These are phyloP conservation scores for Xeromyces bisporus DNA, from an alignment of 495 filamentous ascomycete species.

Conservation along the genomic window DNA sequence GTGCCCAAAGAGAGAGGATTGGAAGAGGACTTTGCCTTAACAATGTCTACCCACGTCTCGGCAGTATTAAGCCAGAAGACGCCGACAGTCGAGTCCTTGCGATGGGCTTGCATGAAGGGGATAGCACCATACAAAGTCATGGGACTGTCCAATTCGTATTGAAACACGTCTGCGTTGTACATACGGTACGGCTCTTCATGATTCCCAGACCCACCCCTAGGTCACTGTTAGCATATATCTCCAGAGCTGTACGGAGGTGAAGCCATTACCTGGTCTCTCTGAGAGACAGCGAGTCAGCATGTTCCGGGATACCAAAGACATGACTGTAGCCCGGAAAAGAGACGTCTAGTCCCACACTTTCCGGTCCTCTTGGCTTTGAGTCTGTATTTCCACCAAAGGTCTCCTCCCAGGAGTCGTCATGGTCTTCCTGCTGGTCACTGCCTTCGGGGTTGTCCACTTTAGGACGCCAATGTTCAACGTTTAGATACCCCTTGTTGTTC, in stretches of 20 bases:
- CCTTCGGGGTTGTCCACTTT: conserved; percentile 54
- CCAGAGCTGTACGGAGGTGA: background rate
- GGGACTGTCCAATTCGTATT: conserved; percentile 88
- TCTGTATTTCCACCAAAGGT: conserved; percentile 88
- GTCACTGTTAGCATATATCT: conserved; percentile 7
- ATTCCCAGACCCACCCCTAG: conserved; percentile 58
- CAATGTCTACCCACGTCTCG: conserved; percentile 92
- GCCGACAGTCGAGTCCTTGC: conserved; percentile 80
- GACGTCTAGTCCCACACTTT: conserved; percentile 81
- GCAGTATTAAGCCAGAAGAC: conserved; percentile 98
- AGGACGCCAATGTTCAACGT: conserved; percentile 87
- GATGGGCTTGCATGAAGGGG: conserved; percentile 92
- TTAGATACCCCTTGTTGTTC: conserved; percentile 74
- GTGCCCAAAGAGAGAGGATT: conserved; percentile 67
- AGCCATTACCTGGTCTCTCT: conserved; percentile 56
- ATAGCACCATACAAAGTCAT: conserved; percentile 98
- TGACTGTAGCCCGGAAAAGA: conserved; percentile 80
- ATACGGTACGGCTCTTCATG: conserved; percentile 86
- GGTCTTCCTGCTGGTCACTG: conserved; percentile 40
- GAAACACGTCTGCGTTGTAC: conserved; percentile 94
- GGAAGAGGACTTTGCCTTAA: conserved; percentile 54
- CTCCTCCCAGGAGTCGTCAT: conserved; percentile 96
- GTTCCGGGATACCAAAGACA: conserved; percentile 90
- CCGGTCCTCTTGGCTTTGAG: conserved; percentile 75
- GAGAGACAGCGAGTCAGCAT: conserved; percentile 72